Conservation (phyloP, 2,329 filamentous ascomycete genomes). For the Pseudogymnoascus sp. region DNA sequence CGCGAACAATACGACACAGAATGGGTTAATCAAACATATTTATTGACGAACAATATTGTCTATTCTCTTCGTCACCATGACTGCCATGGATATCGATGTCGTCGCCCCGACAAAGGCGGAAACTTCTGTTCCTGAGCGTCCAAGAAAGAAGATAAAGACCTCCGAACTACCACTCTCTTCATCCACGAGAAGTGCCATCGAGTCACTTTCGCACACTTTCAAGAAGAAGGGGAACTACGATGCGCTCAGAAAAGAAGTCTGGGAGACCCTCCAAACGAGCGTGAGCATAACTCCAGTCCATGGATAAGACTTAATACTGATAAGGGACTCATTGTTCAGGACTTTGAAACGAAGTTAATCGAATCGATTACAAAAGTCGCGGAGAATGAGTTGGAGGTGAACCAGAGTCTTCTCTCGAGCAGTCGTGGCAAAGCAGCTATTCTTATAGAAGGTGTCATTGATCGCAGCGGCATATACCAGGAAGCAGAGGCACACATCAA, state of each 20-base stretch:
- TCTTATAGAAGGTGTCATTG: constrained; percentile 69
- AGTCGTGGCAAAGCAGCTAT: constrained; percentile 67
- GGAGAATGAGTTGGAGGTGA: constrained; percentile 66
- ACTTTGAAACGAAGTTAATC: constrained; percentile 60
- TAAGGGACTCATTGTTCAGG: constrained; percentile 36
- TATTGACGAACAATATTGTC: background rate
- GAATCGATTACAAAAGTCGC: constrained; percentile 62
- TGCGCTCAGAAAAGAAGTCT: constrained; percentile 65
- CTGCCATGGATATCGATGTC: background rate
- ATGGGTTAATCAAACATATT: constrained; percentile 8
- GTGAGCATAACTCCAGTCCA: constrained; percentile 30
- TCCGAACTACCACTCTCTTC: constrained; percentile 68
- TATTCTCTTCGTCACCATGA: background rate
- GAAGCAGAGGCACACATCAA: constrained; percentile 61
- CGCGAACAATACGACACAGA: background rate
- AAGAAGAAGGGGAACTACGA: constrained; percentile 85
- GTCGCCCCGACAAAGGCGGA: background rate
- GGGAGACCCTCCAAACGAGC: constrained; percentile 40
- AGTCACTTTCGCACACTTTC: constrained; percentile 69
- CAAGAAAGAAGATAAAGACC: constrained; percentile 54
- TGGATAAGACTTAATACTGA: background rate
- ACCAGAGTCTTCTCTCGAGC: constrained; percentile 62
- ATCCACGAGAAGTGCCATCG: constrained; percentile 65
- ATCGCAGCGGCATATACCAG: constrained; percentile 68
- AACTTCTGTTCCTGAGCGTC: background rate